Evolutionary conservation across 805 yeast genomes (phyloP), one percentile per base, ranked within the genome.

Genomic region (Lipomyces japonicus): DNA sequence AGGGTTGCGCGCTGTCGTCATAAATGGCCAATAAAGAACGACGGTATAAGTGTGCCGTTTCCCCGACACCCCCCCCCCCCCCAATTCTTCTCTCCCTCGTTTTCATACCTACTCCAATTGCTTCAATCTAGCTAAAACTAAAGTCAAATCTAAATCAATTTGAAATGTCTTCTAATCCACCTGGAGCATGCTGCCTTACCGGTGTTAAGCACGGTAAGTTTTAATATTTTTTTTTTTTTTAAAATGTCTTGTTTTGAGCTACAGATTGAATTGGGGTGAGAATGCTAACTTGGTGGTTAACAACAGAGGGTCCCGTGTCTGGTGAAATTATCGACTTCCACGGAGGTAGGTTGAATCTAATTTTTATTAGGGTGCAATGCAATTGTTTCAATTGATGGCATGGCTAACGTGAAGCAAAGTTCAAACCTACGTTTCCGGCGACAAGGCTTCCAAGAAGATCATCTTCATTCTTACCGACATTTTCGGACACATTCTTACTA

Each of bases 391-490:
- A 43, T 39, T 39, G 41, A 5, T 25, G 32, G 32, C 14, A 34
- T 23, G 35, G 34, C 51, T 42, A 37, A 47, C 39, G 16, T 22
- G 25, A 30, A 5, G 21, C 47, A 19, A 16, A 46, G 59, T 46
- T 38, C 61, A 42, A 76, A 75, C 71, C 77, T 82, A 68, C 60
- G 66, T 74, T 24, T 57, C 78, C 7, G 86, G 86, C 37, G 66
- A 67, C 52, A 61, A 65, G 55, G 47, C 71, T 7, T 74, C 76
- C 22, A 75, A 76, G 51, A 71, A 81, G 39, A 66, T 86, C 22
- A 79, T 86, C 24, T 75, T 87, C 40, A 53, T 82, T 37, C 28
- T 68, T 44, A 75, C 93, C 38, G 96, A 89, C 64, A 71, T 88
- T 41, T 79, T 65, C 53, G 96, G 96, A 32, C 68, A 75, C 64